Conservation (phyloP, 345 rosid genomes). For the Abelmoschus esculentus region DNA sequence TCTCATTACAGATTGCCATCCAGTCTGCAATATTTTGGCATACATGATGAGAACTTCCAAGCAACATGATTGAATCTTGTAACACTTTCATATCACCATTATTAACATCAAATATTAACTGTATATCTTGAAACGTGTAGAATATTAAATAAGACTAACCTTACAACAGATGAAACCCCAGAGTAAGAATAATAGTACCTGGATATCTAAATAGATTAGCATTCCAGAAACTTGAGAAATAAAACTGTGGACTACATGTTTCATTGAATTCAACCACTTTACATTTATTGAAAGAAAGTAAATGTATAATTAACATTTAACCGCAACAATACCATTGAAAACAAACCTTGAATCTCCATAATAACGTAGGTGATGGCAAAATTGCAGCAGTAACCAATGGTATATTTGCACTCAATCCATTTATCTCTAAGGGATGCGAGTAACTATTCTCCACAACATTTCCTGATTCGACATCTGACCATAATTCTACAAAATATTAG, state of each 20-base stretch:
- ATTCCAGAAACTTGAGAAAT: constrained; percentile 10
- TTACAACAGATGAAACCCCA: constrained; percentile 85
- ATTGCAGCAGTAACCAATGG: constrained; percentile 41
- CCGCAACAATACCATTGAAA: not conserved
- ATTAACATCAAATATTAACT: constrained; percentile 2
- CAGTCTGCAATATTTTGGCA: constrained; percentile 46
- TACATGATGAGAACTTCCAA: not conserved
- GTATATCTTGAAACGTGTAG: not conserved
- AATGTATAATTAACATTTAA: not conserved
- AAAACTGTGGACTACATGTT: not conserved
- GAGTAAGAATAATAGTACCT: constrained; percentile 68
- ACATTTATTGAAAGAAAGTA: not conserved
- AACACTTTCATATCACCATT: not conserved
- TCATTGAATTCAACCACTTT: constrained; percentile 4
- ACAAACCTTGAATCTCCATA: constrained; percentile 80
- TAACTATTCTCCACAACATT: constrained; percentile 47
- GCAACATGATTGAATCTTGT: not conserved
- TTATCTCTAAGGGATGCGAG: constrained; percentile 31
- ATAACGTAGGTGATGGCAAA: constrained; percentile 61
- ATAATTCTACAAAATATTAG: constrained; percentile 14
- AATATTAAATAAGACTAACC: constrained; percentile 36
- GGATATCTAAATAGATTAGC: constrained; percentile 21
- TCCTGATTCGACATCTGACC: constrained; percentile 42
- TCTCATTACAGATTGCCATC: constrained; percentile 92
- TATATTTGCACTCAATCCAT: constrained; percentile 30